Evolutionary conservation across 176 grass and related monocot genomes (phyloP).

Genomic region (Oropetium thomaeum): DNA sequence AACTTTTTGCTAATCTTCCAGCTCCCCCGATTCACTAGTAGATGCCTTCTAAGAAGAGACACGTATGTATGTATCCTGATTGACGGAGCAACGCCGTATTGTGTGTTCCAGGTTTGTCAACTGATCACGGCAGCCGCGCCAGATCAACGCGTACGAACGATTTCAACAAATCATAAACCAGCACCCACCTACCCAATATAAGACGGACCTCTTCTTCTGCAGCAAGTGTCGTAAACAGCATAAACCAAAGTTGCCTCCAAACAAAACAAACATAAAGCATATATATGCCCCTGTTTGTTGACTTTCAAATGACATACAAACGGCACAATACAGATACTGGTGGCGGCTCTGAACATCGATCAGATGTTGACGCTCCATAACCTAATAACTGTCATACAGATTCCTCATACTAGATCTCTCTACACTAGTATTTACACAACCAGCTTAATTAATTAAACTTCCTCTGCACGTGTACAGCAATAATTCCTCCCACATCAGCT

Average conservation of each 20-base stretch:
- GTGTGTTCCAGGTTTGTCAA: neutral
- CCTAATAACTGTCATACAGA: neutral
- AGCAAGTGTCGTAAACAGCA: neutral
- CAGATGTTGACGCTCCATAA: neutral
- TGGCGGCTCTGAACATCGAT: neutral
- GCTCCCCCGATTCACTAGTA: too few species aligned
- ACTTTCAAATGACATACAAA: neutral
- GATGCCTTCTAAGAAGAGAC: too few species aligned
- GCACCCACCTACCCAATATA: neutral
- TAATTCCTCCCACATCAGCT: too few species aligned
- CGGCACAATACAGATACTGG: neutral
- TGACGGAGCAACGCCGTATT: neutral
- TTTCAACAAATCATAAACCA: neutral
- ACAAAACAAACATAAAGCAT: neutral
- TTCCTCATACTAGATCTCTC: neutral
- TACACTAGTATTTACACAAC: slow-evolving; percentile 6
- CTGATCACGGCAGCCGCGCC: neutral
- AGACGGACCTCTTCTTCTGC: neutral
- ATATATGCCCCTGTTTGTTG: too few species aligned
- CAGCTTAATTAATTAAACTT: neutral
- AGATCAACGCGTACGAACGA: neutral
- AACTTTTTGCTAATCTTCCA: too few species aligned
- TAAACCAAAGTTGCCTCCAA: neutral
- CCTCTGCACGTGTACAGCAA: neutral
- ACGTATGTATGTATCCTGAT: too few species aligned